phyloP scores from a whole-genome alignment of 1,284 basidiomycete species.

The Thecaphora frezii region DNA sequence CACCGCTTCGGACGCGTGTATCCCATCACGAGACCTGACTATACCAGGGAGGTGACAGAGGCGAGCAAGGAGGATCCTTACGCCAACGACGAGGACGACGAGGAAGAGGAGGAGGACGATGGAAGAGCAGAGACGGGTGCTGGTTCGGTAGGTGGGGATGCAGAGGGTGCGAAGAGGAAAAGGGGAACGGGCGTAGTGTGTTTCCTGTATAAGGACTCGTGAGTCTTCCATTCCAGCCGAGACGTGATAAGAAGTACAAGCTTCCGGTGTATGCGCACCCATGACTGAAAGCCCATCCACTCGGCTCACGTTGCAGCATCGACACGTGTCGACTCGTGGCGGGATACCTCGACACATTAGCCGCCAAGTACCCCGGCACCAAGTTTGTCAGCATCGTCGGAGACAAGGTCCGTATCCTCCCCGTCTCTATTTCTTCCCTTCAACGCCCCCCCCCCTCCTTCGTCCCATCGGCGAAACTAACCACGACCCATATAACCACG shows the following conservation, averaged over 20 bases:
- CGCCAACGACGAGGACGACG: constrained; percentile 59
- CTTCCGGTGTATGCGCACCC: neutral
- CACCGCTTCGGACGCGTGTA: constrained; percentile 80
- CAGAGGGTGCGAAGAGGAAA: constrained; percentile 31
- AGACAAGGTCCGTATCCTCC: constrained; percentile 62
- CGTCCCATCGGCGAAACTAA: too few relatives aligned
- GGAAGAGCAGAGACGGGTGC: constrained; percentile 37
- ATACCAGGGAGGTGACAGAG: constrained; percentile 91
- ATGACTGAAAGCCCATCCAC: neutral
- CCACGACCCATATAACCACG: too few relatives aligned
- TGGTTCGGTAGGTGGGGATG: neutral
- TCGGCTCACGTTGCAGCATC: constrained; percentile 16
- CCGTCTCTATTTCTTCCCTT: too few relatives aligned
- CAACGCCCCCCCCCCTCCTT: too few relatives aligned
- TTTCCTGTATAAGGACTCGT: constrained; percentile 87
- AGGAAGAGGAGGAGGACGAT: constrained; percentile 63
- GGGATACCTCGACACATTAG: constrained; percentile 73
- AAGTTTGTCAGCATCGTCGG: constrained; percentile 96
- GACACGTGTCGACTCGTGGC: constrained; percentile 71
- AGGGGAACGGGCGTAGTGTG: constrained; percentile 82
- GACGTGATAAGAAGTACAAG: too few relatives aligned
- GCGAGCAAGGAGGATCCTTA: constrained; percentile 72
- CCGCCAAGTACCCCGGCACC: constrained; percentile 79
- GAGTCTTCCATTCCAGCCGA: constrained; percentile 45
- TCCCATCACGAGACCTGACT: constrained; percentile 88